Evolutionary conservation across 2,329 filamentous ascomycete genomes (phyloP), one percentile per base, ranked within the genome.

Genomic region (Fusarium clavum): DNA sequence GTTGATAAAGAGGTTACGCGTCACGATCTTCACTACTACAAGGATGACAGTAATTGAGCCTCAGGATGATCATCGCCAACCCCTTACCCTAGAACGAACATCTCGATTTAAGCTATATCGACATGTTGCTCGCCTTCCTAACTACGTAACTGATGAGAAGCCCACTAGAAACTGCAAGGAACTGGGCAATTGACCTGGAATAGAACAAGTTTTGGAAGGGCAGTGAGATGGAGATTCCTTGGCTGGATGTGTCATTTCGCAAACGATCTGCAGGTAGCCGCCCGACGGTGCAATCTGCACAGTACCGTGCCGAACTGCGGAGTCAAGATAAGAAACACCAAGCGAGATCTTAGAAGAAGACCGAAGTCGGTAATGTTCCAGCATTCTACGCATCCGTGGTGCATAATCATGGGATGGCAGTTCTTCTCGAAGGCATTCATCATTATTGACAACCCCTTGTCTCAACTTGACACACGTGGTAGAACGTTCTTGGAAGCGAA

Each of bases 381-480:
- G 32, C 38, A 16, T 51, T 61, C 44, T 53, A 29, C 24, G 34
- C 13, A n/a, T 52, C 22, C 30, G 43, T 47, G 12, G 16, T 67
- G 48, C 62, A 61, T 62, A 32, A 51, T 49, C 55, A 49, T 12
- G 7, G 38, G 20, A 40, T 22, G 18, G 12, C 30, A 25, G n/a
- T 27, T 41, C 24, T 67, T 67, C 62, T 51, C 44, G 55, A 67
- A 67, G 32, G 13, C 20, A 18, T 56, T 44, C 18, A 61, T 51
- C 43, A 45, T 41, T 13, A 41, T 27, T 11, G 25, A 24, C 30
- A 10, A 29, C 16, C 11, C 52, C 43, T 38, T 56, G 44, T 29
- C 24, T 41, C 34, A 43, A 20, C 13, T 22, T 29, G 30, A 22
- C 25, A 29, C 30, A 46, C 29, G 48, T 60, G 43, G 40, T 22